Base-by-base conservation (phyloP, 163 green algal genomes). In the Smithsoniella earleae region DNA sequence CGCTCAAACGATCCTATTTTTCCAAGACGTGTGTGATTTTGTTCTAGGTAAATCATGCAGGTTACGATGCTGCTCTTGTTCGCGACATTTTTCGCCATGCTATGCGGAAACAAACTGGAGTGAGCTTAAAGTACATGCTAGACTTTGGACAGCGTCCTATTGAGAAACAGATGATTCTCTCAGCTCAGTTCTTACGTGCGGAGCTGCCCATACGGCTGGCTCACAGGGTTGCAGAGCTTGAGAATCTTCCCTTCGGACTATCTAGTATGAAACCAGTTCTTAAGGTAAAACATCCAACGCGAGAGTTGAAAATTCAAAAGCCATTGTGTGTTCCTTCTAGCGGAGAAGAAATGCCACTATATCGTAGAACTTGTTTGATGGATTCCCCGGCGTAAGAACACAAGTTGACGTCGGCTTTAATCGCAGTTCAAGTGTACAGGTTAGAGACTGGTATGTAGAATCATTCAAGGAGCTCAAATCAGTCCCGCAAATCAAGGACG, bases 381-480 rank as follows among this genome's bases (percentile, higher is more conserved):
- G n/a, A n/a, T n/a, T n/a, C n/a, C n/a, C n/a, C n/a, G n/a, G n/a
- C n/a, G n/a, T n/a, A n/a, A n/a, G n/a, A n/a, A n/a, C n/a, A n/a
- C n/a, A n/a, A n/a, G n/a, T n/a, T n/a, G n/a, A n/a, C n/a, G n/a
- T n/a, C n/a, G n/a, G n/a, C n/a, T n/a, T n/a, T n/a, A n/a, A n/a
- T n/a, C n/a, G n/a, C n/a, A n/a, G n/a, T n/a, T n/a, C n/a, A n/a
- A 69, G 22, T 25, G 3, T 27, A 16, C 78, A 92, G 89, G 88
- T 93, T 1, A 85, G 90, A 1, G 89, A 97, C 77, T 96, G 91
- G 92, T 98, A 98, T 75, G 88, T 97, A 36, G 91, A 97, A 76
- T 96, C 88, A 0, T 98, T 98, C 81, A 84, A 86, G 25, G 92
- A 97, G 66, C 85, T 99, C 43, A 81, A 88, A 2, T 30, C 74